Conservation (phyloP, 305 asterid genomes). For the Solanum hybrid region DNA sequence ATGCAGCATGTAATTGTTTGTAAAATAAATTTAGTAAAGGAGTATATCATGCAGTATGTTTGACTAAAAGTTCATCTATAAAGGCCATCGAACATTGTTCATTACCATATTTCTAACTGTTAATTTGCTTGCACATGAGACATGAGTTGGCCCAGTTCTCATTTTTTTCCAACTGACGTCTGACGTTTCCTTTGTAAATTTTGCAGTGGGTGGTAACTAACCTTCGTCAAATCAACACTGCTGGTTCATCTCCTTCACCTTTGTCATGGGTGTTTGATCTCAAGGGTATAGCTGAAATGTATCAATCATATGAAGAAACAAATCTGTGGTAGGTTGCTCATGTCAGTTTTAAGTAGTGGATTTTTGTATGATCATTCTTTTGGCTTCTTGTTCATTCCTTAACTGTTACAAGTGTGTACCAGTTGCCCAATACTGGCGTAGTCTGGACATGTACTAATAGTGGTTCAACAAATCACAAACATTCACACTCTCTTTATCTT, state of each 20-base stretch:
- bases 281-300: conserved; percentile 83
- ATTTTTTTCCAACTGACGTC: neutral
- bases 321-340: conserved; percentile 50
- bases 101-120: neutral
- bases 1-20: neutral
- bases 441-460: neutral
- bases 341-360: neutral
- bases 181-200: conserved; percentile 2
- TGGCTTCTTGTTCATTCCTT: neutral
- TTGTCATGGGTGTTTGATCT: conserved; percentile 79
- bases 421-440: neutral
- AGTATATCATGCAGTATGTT: neutral
- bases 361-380: neutral
- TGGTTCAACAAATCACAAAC: neutral
- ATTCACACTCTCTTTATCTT: neutral
- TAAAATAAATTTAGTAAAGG: neutral
- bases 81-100: neutral
- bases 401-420: neutral
- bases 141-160: neutral
- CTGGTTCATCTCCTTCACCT: conserved; percentile 53
- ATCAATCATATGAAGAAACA: conserved; percentile 84
- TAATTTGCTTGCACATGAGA: neutral
- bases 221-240: conserved; percentile 43
- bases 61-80: neutral
- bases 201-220: conserved; percentile 93